Base-by-base conservation (phyloP, 495 filamentous ascomycete genomes). In the Glonium stellatum region DNA sequence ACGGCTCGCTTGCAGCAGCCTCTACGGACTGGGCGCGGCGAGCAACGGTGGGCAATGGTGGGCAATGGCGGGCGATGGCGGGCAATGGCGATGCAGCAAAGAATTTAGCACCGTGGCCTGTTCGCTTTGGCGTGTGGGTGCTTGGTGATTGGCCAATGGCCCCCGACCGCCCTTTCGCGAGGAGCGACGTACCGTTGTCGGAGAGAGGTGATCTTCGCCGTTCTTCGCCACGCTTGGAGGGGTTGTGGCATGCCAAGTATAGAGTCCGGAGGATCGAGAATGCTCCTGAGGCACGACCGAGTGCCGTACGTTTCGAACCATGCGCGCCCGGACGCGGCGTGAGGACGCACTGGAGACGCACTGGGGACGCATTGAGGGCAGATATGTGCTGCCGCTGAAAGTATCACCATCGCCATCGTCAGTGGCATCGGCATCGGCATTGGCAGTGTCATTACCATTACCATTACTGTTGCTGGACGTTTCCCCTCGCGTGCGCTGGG, bases 141-240 rank as follows among this genome's bases (percentile, higher is more conserved):
- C n/a, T n/a, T 44, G 18, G 18, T 44, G 2, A 25, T 22, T 25
- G 48, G 48, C 12, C 21, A 31, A 51, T 23, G 4, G 48, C 2
- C 44, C 8, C 25, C 21, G 48, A 51, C 48, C 48, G 48, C 48
- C 48, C 25, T 51, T 27, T 51, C 48, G 48, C 48, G 18, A 25
- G 47, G 47, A 18, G n/a, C 47, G 47, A 21, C n/a, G 47, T 50
- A 18, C 21, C 48, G 39, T 44, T 13, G 39, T 18, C 39, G 12
- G 19, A 22, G 48, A 25, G 6, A 31, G 27, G 27, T 25, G 48
- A 51, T 51, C 48, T 27, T 51, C 19, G 19, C 48, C 19, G 18
- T 51, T 51, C 48, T 51, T 51, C 25, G 48, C 48, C 48, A 51
- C 48, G 48, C 48, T 31, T 51, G 48, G 48, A 51, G 48, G 48